Percentiles rank a stretch among this genome's conserved stretches.
Evolutionary conservation across 2,329 filamentous ascomycete species (phyloP).

Genomic region (Fusarium nanum): DNA sequence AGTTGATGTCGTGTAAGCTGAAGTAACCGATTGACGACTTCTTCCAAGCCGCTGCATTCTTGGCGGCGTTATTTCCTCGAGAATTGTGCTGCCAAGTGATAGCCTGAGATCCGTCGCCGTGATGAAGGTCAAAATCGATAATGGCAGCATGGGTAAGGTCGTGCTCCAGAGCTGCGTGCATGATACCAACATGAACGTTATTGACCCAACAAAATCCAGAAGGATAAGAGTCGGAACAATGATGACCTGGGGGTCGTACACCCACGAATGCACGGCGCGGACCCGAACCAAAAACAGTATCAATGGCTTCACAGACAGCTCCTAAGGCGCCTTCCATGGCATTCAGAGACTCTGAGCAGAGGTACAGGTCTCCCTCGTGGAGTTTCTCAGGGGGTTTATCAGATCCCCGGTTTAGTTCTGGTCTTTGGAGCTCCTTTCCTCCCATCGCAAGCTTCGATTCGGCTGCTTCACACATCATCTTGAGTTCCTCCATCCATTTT

Average conservation of each 20-base stretch:
- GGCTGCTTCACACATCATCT: constrained; percentile 83
- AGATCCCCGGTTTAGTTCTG: constrained; percentile 67
- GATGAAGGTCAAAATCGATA: constrained; percentile 90
- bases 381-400: constrained; percentile 67
- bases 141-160: constrained; percentile 94
- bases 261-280: constrained; percentile 88
- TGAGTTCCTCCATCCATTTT: constrained; percentile 94
- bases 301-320: constrained; percentile 92
- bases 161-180: constrained; percentile 85
- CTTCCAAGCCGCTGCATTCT: constrained; percentile 80
- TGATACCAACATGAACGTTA: constrained; percentile 96
- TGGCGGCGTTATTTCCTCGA: constrained; percentile 69
- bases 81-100: constrained; percentile 93
- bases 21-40: constrained; percentile 94
- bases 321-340: constrained; percentile 93
- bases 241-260: constrained; percentile 92
- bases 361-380: constrained; percentile 90
- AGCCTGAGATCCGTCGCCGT: constrained; percentile 94
- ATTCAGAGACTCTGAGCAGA: constrained; percentile 85
- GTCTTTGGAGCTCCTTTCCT: constrained; percentile 81
- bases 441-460: constrained; percentile 80
- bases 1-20: constrained; percentile 97
- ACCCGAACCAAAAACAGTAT: constrained; percentile 77
- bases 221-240: constrained; percentile 88
- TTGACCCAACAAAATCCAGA: constrained; percentile 99